These are phyloP conservation scores for Trichomonas vaginalis DNA, from an alignment of 208 protist species.

Conservation along the genomic window DNA sequence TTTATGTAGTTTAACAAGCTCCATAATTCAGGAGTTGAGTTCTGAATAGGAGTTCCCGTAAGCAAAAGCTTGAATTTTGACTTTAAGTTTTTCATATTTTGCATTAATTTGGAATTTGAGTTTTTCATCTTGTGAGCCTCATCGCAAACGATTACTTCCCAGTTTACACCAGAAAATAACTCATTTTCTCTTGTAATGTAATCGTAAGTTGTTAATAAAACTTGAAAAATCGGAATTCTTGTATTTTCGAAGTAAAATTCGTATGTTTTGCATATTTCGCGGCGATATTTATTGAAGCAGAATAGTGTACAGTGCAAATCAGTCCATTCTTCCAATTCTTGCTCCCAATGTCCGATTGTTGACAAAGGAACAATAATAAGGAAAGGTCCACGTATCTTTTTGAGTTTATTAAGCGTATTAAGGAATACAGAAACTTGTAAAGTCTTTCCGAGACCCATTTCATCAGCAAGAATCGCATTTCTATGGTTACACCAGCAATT, in stretches of 20 bases:
- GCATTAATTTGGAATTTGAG: not conserved
- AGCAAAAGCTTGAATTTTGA: not conserved
- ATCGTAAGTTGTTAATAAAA: conserved; percentile 57
- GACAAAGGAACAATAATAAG: conserved; percentile 40
- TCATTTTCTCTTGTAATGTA: conserved; percentile 41
- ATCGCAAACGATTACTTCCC: conserved; percentile 45
- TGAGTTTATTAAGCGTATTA: not conserved
- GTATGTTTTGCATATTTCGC: conserved; percentile 15
- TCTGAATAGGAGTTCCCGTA: conserved; percentile 52
- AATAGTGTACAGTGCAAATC: conserved; percentile 8
- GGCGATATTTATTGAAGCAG: not conserved
- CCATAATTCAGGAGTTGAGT: conserved; percentile 51
- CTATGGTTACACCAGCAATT: conserved; percentile 73
- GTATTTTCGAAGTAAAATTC: conserved; percentile 25
- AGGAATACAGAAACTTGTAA: conserved; percentile 13
- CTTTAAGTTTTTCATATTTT: not conserved
- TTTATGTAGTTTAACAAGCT: conserved; percentile 59
- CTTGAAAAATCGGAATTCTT: conserved; percentile 14
- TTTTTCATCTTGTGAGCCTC: conserved; percentile 42
- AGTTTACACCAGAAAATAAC: conserved; percentile 37
- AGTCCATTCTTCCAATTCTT: conserved; percentile 29
- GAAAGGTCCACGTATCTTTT: conserved; percentile 28
- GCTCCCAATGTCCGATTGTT: conserved; percentile 38
- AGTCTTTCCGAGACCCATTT: conserved; percentile 83
- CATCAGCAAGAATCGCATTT: conserved; percentile 94